Base-by-base conservation (phyloP, 129 eudicot genomes). In the Heracleum sosnowskyi region DNA sequence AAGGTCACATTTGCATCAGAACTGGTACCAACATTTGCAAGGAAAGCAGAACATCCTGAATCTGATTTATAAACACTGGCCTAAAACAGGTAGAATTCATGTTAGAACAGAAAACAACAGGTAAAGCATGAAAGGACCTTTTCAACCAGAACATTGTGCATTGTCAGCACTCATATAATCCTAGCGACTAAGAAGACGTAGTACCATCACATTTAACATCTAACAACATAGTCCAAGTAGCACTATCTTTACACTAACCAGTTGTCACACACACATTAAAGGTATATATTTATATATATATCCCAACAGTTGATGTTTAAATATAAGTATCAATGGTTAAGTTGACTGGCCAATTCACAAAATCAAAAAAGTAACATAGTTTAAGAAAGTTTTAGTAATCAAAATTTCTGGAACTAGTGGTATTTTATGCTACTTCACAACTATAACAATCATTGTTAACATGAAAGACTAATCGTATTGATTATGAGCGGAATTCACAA, bases 21-120 rank as follows among this genome's bases (percentile, higher is more conserved):
- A 83, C 87, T 80, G 6, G 93, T 76, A 69, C 80, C 97, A 0
- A 76, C 41, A 76, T 96, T 96, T 47, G 99, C 97, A 78, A 96
- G 81, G 87, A 88, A 96, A 77, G 99, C 97, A 75, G 96, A 87
- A 77, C 99, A 96, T 12, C 91, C 91, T 33, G 99, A 89, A 35
- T 75, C 86, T 31, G 97, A 87, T 84, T 86, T 85, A 81, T 96
- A 96, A 31, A 86, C 91, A 69, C 87, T 76, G n/a, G 88, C 97
- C 99, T 96, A 85, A 88, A 84, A 75, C n/a, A 40, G 53, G 49
- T 76, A 17, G 22, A 20, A 11, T 18, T 20, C 66, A 75, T 55
- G 86, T 82, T 78, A 80, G 34, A 76, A 80, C 8, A 4, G 17
- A 77, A 57, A 40, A n/a, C 41, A 13, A 41, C 29, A n/a, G 31